Base-by-base conservation (phyloP, 768 basidiomycete species). In the Cyathus striatus region DNA sequence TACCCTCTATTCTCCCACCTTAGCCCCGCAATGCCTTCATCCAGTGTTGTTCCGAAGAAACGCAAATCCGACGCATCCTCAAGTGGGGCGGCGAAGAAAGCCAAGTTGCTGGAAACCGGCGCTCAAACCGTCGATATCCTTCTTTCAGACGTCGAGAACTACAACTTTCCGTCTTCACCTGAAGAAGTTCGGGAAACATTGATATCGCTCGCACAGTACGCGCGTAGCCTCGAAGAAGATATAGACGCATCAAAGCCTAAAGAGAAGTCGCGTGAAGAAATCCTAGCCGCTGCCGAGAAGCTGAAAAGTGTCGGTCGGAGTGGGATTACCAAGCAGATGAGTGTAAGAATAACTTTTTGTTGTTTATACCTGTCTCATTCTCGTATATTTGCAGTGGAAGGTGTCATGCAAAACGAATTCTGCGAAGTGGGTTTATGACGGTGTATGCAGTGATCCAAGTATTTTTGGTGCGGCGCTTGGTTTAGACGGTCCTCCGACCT, bases 251-350 rank as follows among this genome's bases (percentile, higher is more conserved):
- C 42, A 24, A 58, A 58, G 41, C 54, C 58, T 2, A 61, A 64
- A 51, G 47, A 50, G n/a, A 70, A 66, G 61, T 57, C 64, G 0
- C 50, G 55, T 4, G 60, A 63, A 26, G 61, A 75, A 41, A 43
- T 78, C 22, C 54, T 61, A n/a, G 61, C 41, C 0, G 72, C 69
- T 3, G 70, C 69, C 0, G 68, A 66, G 48, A 78, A 73, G 47
- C 56, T 79, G 14, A 51, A 65, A 20, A 65, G 62, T 45, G 70
- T 70, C 35, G 68, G 64, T 18, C 60, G 64, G 18, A 74, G 71
- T 50, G 74, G 75, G 0, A 79, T 79, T 41, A 66, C 49, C 49
- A 75, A 76, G 46, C 72, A 78, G 58, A 73, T 78, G 73, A 54
- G n/a, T n/a, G n/a, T 47, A 10, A 67, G 27, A 30, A n/a, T 30